Percentiles rank a stretch among this genome's conserved stretches.
phyloP scores from a whole-genome alignment of 192 early-diverging fungal species.

The Coemansia sp. region DNA sequence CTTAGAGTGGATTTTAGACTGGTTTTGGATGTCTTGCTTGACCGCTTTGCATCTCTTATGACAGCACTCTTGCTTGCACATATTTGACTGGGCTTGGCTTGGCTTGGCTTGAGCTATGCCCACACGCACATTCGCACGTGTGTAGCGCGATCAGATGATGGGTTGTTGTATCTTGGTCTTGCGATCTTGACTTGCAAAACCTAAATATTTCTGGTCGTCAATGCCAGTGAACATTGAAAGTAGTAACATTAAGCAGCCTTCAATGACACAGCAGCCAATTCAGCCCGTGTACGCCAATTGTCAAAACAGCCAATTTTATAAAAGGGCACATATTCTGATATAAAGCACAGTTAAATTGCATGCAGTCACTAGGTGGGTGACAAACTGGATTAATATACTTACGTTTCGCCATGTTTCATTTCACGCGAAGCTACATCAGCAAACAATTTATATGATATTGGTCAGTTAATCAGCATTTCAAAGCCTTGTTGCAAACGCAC shows the following conservation, averaged over 20 bases:
- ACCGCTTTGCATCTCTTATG: background rate
- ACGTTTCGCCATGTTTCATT: slow-evolving; percentile 45
- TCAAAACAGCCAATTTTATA: background rate
- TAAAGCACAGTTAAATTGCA: background rate
- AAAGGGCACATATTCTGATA: background rate
- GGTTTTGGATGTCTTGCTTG: background rate
- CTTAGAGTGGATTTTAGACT: background rate
- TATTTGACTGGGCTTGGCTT: slow-evolving; percentile 12
- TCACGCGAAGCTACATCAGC: slow-evolving; percentile 48
- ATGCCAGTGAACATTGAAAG: background rate
- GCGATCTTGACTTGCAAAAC: slow-evolving; percentile 46
- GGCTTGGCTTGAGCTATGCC: background rate
- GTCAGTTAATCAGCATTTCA: background rate
- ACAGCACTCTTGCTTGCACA: background rate
- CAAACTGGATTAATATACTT: slow-evolving; percentile 14
- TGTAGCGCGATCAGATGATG: too few species aligned
- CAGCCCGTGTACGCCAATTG: background rate
- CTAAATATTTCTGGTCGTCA: slow-evolving; percentile 6
- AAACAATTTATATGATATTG: background rate
- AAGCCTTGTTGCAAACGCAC: background rate
- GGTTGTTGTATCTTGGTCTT: slow-evolving; percentile 13
- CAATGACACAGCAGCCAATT: too few species aligned
- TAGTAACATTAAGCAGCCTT: background rate
- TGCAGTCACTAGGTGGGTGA: background rate
- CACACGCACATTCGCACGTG: too few species aligned